Base-by-base conservation (phyloP, 2,329 filamentous ascomycete genomes). In the Parastagonospora nodorum region DNA sequence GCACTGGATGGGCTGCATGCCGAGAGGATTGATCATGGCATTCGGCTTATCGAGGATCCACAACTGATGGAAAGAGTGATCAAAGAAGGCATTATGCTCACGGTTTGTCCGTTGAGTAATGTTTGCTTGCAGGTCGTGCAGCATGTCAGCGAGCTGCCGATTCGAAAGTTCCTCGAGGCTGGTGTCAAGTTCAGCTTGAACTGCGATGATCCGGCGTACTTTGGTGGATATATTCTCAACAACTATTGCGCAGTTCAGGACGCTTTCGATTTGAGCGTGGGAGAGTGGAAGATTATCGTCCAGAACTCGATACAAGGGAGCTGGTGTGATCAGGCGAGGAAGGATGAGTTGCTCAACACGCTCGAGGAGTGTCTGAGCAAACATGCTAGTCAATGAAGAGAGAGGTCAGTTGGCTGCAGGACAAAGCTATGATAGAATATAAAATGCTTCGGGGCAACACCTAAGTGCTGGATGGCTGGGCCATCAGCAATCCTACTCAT, bases 161-260 rank as follows among this genome's bases (percentile, higher is more conserved):
- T 90, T 51, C 77, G 84, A 11, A 76, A 74, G 45, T 87, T 89
- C 59, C 71, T 90, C 15, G 82, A 88, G 35, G 76, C 76, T 5
- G 84, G 85, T 0, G 84, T 90, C 33, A 79, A 76, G 53, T 90
- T 90, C 71, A 88, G 84, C 48, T 83, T 91, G 68, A 90, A 90
- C 72, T 88, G 84, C 58, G 61, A 64, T 39, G 61, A 64, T 37
- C 60, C 61, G n/a, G 61, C 60, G 0, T 64, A 64, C 41, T 92
- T 92, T 74, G 87, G 88, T 2, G 86, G 84, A 0, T 91, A 90
- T 70, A 83, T 92, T 45, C 75, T 88, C 44, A 87, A 89, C 61
- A 91, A 91, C 60, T 92, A 88, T 73, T 87, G 84, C 61, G 86
- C 86, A 1, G 86, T 92, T 28, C 88, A 92, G 70, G 85, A 90